A percentile compares a stretch with the other conserved stretches of the same genome.
These are phyloP conservation scores for Prototheca wickerhamii DNA, from an alignment of 163 green algal genomes.

Conservation along the genomic window DNA sequence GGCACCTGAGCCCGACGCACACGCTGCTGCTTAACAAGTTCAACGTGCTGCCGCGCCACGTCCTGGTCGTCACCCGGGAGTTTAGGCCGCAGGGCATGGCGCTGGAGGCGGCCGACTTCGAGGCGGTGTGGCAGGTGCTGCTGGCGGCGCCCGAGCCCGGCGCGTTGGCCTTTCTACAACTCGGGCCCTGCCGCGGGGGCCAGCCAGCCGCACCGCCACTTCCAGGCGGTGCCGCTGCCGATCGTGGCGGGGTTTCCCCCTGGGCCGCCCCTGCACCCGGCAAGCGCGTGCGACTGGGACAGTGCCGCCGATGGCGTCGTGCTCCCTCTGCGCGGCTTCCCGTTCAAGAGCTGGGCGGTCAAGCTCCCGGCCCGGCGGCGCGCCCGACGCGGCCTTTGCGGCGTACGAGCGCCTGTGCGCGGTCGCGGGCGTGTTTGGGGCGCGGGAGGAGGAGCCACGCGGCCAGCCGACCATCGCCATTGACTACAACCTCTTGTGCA, in stretches of 20 bases:
- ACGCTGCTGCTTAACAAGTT: constrained; percentile 91
- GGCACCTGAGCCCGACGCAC: constrained; percentile 54
- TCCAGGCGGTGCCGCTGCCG: constrained; percentile 74
- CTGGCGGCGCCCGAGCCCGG: constrained; percentile 28
- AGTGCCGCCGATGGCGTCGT: constrained; percentile 1
- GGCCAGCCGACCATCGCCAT: no score
- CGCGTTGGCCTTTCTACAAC: constrained; percentile 84
- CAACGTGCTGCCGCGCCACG: constrained; percentile 73
- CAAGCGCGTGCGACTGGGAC: constrained; percentile 12
- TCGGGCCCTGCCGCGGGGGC: constrained; percentile 60
- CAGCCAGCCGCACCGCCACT: constrained; percentile 84
- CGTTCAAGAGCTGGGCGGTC: constrained; percentile 35
- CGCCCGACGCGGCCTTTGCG: background rate
- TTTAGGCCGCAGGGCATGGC: constrained; percentile 58
- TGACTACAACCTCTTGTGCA: constrained; percentile 66
- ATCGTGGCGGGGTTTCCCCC: constrained; percentile 20
- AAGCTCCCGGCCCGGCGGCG: constrained; percentile 7
- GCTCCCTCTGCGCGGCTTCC: constrained; percentile 24
- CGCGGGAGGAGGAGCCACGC: background rate
- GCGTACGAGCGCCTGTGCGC: background rate
- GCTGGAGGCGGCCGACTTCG: constrained; percentile 48
- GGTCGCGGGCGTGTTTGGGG: background rate
- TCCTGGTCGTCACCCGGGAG: constrained; percentile 66
- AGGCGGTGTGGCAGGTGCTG: constrained; percentile 44
- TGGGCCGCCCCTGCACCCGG: constrained; percentile 1